These are phyloP conservation scores for Misopates orontium DNA, from an alignment of 257 asterid species.

Conservation along the genomic window DNA sequence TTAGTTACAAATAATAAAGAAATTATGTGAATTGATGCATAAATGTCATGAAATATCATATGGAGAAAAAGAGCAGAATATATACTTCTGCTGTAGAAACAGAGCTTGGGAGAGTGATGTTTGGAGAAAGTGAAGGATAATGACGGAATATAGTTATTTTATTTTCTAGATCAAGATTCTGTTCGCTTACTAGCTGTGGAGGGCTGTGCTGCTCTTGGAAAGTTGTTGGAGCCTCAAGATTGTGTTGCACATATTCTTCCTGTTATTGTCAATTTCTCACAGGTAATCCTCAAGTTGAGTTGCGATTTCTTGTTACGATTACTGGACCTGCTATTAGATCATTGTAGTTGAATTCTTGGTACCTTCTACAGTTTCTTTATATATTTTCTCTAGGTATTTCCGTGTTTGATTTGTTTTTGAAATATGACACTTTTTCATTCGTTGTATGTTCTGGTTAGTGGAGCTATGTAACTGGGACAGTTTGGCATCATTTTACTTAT, in stretches of 20 bases:
- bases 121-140: conserved; percentile 2
- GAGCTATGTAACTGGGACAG: conserved; percentile 7
- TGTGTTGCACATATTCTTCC: conserved; percentile 91
- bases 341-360: background rate
- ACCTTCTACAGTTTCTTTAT: conserved; percentile 13
- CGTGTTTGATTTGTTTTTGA: conserved; percentile 18
- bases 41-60: background rate
- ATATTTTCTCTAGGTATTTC: background rate
- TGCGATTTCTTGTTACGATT: conserved; percentile 18
- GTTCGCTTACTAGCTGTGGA: conserved; percentile 94
- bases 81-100: background rate
- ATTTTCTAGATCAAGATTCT: conserved; percentile 89
- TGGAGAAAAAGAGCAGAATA: background rate
- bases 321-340: background rate
- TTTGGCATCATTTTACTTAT: background rate
- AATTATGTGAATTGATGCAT: background rate
- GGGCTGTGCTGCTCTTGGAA: conserved; percentile 92
- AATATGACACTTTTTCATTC: background rate
- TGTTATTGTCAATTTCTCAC: conserved; percentile 90
- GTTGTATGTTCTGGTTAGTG: conserved; percentile 1
- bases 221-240: conserved; percentile 85
- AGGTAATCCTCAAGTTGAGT: conserved; percentile 42
- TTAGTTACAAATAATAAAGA: background rate
- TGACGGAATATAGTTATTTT: background rate
- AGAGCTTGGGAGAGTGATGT: conserved; percentile 6